These are phyloP conservation scores for Neopestalotiopsis clavispora DNA, from an alignment of 2,329 filamentous ascomycete genomes.

Conservation along the genomic window DNA sequence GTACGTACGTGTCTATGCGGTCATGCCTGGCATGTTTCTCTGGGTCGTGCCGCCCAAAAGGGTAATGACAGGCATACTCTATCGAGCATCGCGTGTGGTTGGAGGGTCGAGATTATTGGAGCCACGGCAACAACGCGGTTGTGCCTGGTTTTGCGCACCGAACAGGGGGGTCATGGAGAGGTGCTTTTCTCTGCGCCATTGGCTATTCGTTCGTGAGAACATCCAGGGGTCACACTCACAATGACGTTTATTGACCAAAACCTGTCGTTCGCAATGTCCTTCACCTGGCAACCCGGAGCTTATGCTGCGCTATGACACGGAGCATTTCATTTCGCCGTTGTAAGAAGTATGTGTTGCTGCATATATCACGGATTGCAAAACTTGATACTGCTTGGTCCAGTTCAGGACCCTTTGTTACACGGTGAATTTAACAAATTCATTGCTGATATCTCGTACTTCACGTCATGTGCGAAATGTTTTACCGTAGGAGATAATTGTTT, in stretches of 20 bases:
- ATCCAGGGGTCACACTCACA: constrained; percentile 25
- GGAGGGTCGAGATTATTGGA: constrained; percentile 2
- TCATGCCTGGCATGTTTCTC: constrained; percentile 24
- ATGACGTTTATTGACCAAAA: constrained; percentile 31
- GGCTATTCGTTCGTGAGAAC: constrained; percentile 19
- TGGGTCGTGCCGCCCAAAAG: constrained; percentile 16
- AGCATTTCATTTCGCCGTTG: not conserved
- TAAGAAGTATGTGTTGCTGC: not conserved
- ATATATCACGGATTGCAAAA: not conserved
- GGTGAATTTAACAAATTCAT: not conserved
- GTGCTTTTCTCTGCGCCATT: constrained; percentile 23
- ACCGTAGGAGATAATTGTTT: not conserved
- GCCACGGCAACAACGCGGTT: not conserved
- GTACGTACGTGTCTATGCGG: constrained; percentile 26
- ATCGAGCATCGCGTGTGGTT: constrained; percentile 11
- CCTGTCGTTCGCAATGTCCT: constrained; percentile 17
- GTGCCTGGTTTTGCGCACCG: constrained; percentile 20
- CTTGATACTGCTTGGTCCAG: not conserved
- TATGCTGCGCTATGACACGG: not conserved
- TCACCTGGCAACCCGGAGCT: constrained; percentile 19
- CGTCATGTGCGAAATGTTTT: not conserved
- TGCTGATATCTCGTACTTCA: not conserved
- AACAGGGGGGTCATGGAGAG: constrained; percentile 14
- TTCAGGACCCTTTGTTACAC: not conserved
- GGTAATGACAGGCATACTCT: constrained; percentile 18